A percentile compares a stretch with the other conserved stretches of the same genome.
phyloP scores from a whole-genome alignment of 371 early-diverging fungal genomes.

The Mucor indicus region DNA sequence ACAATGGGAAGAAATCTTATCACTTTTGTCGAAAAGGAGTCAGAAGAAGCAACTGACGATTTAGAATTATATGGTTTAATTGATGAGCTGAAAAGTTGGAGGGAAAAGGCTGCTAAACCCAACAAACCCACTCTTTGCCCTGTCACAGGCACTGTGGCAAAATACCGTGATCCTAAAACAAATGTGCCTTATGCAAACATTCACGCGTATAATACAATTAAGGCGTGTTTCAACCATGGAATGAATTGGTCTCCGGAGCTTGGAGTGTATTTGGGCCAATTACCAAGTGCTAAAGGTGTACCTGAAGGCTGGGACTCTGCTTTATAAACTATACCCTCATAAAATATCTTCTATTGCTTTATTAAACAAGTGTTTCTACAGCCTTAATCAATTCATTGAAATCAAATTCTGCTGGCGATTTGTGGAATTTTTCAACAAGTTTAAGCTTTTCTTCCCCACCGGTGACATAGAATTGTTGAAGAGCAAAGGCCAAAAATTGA shows the following conservation, averaged over 20 bases:
- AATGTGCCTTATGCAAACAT: slow-evolving; percentile 63
- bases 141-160: slow-evolving; percentile 66
- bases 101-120: slow-evolving; percentile 30
- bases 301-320: slow-evolving; percentile 38
- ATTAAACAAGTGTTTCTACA: slow-evolving; percentile 54
- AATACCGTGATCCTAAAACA: slow-evolving; percentile 62
- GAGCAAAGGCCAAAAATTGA: slow-evolving; percentile 75
- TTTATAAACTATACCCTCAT: no score
- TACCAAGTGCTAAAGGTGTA: slow-evolving; percentile 32
- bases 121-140: slow-evolving; percentile 49
- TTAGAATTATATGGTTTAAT: slow-evolving; percentile 37
- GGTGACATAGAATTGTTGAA: slow-evolving; percentile 89
- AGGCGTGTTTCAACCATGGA: slow-evolving; percentile 29
- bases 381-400: slow-evolving; percentile 71
- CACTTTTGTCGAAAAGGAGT: slow-evolving; percentile 28
- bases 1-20: slow-evolving; percentile 39
- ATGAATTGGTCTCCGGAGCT: slow-evolving; percentile 41
- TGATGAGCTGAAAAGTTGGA: slow-evolving; percentile 28
- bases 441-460: slow-evolving; percentile 64
- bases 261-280: slow-evolving; percentile 29
- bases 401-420: slow-evolving; percentile 70
- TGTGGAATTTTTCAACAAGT: slow-evolving; percentile 79
- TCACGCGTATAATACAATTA: slow-evolving; percentile 56
- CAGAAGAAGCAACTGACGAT: neutral
- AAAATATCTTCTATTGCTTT: neutral